Evolutionary conservation across 2,329 filamentous ascomycete species (phyloP), one percentile per base, ranked within the genome.

Genomic region (Colletotrichum godetiae): DNA sequence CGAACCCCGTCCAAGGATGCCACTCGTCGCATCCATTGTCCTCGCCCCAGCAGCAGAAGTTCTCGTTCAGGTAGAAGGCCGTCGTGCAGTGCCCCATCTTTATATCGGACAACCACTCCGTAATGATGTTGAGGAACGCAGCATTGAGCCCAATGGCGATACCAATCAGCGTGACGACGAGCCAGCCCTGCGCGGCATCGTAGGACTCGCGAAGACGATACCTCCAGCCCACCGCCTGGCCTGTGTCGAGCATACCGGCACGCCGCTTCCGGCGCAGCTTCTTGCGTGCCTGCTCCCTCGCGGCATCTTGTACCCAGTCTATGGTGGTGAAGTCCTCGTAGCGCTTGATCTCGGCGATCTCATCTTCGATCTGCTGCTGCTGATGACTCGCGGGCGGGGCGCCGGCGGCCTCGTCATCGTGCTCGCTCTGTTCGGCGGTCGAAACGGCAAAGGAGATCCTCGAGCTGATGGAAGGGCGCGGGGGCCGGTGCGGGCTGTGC

Each of bases 291-390:
- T 97, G 94, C 82, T 98, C 97, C 76, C 95, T 93, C 42, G 95
- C 93, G 12, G 96, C 95, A 89, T 99, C 97, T 82, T 99, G 96
- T 0, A 99, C 96, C 97, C 97, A 99, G 84, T 99, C 97, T 90
- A 97, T 97, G 0, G 97, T 99, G 6, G 95, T 98, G 81, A 99
- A 99, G 84, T 99, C 97, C 89, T 98, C 97, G 85, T 99, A 99
- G 85, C 96, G 91, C 85, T 98, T 98, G 81, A 99, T 98, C 86
- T 98, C 93, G 31, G 94, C 95, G 80, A 99, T 98, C 85, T 99
- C 97, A 80, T 98, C 95, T 74, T 95, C 93, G 76, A 97, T 94
- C 75, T 92, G 91, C 74, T 92, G 90, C 78, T 94, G 90, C 61
- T 73, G 71, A 10, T 56, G 71, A 37, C 62, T 55, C 24, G 55